Percentiles rank a stretch among this genome's conserved stretches.
phyloP scores from a whole-genome alignment of 2,329 filamentous ascomycete species.

The Trichoderma atroviride region DNA sequence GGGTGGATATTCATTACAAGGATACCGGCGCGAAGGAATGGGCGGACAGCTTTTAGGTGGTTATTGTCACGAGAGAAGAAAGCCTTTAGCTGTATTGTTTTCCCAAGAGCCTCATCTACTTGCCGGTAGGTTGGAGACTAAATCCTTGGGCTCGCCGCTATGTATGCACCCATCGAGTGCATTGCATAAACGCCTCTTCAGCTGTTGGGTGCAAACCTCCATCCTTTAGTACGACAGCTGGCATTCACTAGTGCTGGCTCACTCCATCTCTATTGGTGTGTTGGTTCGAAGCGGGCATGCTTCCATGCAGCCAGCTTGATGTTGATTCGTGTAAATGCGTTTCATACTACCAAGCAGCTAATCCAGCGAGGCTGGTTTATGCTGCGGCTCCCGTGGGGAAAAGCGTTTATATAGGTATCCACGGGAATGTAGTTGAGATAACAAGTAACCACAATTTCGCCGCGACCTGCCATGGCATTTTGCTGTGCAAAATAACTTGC shows the following conservation, averaged over 20 bases:
- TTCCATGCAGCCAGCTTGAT: neutral
- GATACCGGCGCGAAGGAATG: neutral
- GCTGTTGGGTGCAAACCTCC: conserved; percentile 1
- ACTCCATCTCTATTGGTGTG: conserved; percentile 1
- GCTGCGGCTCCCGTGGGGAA: neutral
- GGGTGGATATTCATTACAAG: neutral
- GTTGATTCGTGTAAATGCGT: neutral
- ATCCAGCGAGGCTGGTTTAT: neutral
- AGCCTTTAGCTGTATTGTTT: neutral
- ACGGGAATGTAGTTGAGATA: neutral
- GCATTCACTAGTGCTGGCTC: conserved; percentile 9
- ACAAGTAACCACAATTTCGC: neutral
- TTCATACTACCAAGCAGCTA: neutral
- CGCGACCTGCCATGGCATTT: neutral
- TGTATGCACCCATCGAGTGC: neutral
- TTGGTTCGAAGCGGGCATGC: neutral
- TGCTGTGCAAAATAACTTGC: neutral
- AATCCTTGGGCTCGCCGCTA: neutral
- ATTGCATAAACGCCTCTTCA: conserved; percentile 2
- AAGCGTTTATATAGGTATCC: neutral
- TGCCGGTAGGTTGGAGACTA: neutral
- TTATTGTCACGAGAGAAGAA: neutral
- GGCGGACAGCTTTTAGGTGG: neutral
- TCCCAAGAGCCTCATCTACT: neutral
- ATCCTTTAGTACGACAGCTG: neutral